phyloP scores from a whole-genome alignment of 768 basidiomycete genomes.

The Lactifluus volemus region DNA sequence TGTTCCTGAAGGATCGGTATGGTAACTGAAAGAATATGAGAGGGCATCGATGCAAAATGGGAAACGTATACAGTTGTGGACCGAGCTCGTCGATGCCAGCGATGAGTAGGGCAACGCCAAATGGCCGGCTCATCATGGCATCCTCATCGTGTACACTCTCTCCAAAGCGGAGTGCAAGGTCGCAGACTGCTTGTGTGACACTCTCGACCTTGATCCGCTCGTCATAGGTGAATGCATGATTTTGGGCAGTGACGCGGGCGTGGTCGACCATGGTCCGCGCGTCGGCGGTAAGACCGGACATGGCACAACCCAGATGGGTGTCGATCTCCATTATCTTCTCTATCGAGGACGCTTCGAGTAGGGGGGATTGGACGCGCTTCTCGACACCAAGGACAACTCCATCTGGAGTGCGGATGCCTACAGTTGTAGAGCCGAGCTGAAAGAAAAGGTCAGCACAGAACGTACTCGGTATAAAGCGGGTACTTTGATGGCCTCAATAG shows the following conservation, averaged over 20 bases:
- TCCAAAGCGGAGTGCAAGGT: conserved; percentile 92
- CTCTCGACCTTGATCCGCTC: conserved; percentile 97
- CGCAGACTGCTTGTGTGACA: conserved; percentile 95
- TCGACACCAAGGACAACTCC: conserved; percentile 94
- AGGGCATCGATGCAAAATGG: neutral
- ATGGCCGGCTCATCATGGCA: conserved; percentile 98
- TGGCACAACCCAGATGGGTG: conserved; percentile 90
- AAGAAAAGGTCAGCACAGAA: conserved; percentile 1
- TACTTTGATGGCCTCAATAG: conserved; percentile 98
- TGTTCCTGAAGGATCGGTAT: conserved; percentile 97
- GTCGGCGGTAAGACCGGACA: conserved; percentile 96
- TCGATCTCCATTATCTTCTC: conserved; percentile 99
- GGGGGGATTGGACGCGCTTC: conserved; percentile 95
- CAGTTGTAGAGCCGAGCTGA: conserved; percentile 95
- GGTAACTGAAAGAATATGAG: conserved; percentile 49
- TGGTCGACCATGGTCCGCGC: conserved; percentile 99
- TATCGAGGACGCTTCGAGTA: conserved; percentile 91
- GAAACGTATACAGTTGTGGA: conserved; percentile 79
- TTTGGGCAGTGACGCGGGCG: conserved; percentile 92
- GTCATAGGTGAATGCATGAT: conserved; percentile 95
- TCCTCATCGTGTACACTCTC: conserved; percentile 99
- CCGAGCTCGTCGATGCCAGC: conserved; percentile 96
- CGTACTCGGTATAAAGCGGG: neutral
- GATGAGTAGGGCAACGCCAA: conserved; percentile 94
- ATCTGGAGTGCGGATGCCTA: conserved; percentile 84